Evolutionary conservation across 805 yeast species (phyloP), one percentile per base, ranked within the genome.

Genomic region (Saccharomycopsis fodiens): DNA sequence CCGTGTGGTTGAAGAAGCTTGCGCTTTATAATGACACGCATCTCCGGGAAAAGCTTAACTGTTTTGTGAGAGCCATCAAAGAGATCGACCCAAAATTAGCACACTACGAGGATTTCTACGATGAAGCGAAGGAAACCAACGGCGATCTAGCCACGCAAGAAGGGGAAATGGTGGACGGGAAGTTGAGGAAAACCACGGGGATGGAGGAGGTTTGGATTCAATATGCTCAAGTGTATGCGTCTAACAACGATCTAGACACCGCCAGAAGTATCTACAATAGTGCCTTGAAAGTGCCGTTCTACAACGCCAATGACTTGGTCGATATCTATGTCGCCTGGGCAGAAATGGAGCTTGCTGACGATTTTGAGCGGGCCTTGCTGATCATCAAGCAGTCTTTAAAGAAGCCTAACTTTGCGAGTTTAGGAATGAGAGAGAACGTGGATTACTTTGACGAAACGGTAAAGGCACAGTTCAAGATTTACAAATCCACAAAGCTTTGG

Each of bases 241-340:
- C 66, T 1, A 65, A 71, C 38, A 66, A 66, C 0, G 87, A 85
- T 53, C 52, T 70, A 8, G 66, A 65, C 15, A 74, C 84, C 0
- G 87, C 89, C 1, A 63, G 83, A 51, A 66, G 73, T 15, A 72
- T 88, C 4, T 75, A 72, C 45, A 75, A 77, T 31, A 79, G 79
- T 41, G 81, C 91, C 0, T 65, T 77, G 1, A 77, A 78, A 45
- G 89, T 88, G 0, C 89, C 88, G 4, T 87, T 72, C 61, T 70
- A 66, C 21, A 62, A 70, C 13, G 63, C 77, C 0, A 74, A 75
- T 19, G 96, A 87, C 49, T 62, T 87, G 17, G 84, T 80, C 2
- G 72, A 72, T 2, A 60, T 89, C 4, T 85, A 87, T 74, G 64
- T 76, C n/a, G 72, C 70, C 15, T 89, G 96, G 96, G 69, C 82